Conservation (phyloP, 257 asterid genomes). For the Lavandula angustifolia region DNA sequence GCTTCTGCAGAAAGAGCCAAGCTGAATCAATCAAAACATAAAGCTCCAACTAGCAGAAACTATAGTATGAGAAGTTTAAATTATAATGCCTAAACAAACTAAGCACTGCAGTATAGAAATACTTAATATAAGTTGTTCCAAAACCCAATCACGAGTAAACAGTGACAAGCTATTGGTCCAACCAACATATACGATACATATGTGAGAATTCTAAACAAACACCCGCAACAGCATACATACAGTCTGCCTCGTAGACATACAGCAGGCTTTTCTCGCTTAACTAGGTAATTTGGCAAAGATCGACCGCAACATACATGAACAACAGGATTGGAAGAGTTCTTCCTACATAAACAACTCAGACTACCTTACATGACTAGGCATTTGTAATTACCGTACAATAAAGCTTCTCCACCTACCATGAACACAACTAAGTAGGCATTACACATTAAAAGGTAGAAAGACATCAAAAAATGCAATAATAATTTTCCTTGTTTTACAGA, state of each 20-base stretch:
- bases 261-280: background rate
- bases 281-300: background rate
- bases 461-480: background rate
- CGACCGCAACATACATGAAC: background rate
- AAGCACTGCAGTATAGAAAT: constrained; percentile 3
- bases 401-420: constrained; percentile 2
- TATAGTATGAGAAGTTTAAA: constrained; percentile 18
- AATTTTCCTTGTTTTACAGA: background rate
- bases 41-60: background rate
- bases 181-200: constrained; percentile 10
- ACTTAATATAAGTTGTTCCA: constrained; percentile 6
- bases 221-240: background rate
- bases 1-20: constrained; percentile 64
- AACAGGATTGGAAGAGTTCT: background rate
- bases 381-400: background rate
- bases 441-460: background rate
- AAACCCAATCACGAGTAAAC: constrained; percentile 9
- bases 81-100: background rate
- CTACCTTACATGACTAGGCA: constrained; percentile 5
- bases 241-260: background rate
- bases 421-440: constrained; percentile 6
- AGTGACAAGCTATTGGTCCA: constrained; percentile 11
- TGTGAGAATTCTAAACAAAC: background rate
- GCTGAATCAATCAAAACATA: constrained; percentile 1
- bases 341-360: constrained; percentile 4